Conservation (phyloP, 2,329 filamentous ascomycete species). For the Fusarium foetens region DNA sequence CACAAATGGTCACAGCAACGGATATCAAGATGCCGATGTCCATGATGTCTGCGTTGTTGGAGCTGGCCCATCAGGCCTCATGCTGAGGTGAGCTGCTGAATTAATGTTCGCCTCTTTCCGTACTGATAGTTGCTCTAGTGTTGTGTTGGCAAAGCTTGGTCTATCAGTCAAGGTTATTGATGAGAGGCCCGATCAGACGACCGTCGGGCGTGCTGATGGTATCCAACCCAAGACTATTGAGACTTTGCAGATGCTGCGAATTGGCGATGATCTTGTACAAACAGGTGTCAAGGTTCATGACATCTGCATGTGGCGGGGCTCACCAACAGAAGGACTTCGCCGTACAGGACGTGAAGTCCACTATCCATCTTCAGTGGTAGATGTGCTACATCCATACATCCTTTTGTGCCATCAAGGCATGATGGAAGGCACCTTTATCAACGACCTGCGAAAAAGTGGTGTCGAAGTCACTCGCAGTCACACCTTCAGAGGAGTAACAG, state of each 20-base stretch:
- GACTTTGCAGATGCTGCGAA: conserved; percentile 75
- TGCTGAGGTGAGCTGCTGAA: conserved; percentile 53
- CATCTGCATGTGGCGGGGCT: conserved; percentile 76
- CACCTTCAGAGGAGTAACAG: conserved; percentile 63
- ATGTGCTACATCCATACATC: conserved; percentile 66
- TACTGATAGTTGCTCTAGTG: conserved; percentile 12
- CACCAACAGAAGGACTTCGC: conserved; percentile 60
- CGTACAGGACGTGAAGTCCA: conserved; percentile 74
- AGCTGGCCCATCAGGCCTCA: conserved; percentile 65
- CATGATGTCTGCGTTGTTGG: conserved; percentile 63
- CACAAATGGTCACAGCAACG: neutral
- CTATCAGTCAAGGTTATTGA: conserved; percentile 73
- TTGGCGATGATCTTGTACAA: conserved; percentile 72
- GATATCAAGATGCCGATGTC: neutral
- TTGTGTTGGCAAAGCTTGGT: conserved; percentile 70
- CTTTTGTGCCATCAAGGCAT: conserved; percentile 76
- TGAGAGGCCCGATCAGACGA: conserved; percentile 73
- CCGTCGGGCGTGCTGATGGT: conserved; percentile 75
- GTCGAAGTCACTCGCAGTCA: conserved; percentile 72
- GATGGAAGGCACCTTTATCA: conserved; percentile 75
- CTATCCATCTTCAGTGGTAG: conserved; percentile 68
- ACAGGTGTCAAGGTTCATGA: conserved; percentile 78
- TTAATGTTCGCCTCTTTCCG: too few species aligned
- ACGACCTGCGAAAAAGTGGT: conserved; percentile 73
- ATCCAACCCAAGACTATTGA: conserved; percentile 83